Conservation (phyloP, 2,329 filamentous ascomycete species). For the Colletotrichum sp. region DNA sequence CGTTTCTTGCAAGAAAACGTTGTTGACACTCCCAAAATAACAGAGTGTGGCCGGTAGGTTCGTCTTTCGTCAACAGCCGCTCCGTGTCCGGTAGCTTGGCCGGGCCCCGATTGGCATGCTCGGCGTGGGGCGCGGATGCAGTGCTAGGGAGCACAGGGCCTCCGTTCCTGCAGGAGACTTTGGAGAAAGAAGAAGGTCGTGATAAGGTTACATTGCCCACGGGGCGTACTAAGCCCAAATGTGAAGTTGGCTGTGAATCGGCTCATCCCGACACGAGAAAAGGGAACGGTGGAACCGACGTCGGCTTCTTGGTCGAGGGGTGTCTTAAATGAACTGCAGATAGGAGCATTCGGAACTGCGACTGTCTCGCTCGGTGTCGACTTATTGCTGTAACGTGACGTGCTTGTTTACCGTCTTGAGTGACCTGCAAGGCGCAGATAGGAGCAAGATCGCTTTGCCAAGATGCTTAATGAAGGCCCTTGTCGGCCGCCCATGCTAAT, state of each 20-base stretch:
- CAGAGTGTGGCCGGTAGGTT: not conserved
- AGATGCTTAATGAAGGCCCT: not conserved
- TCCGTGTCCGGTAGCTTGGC: not conserved
- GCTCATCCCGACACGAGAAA: not conserved
- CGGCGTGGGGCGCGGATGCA: not conserved
- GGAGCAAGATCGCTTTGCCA: not conserved
- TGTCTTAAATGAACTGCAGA: not conserved
- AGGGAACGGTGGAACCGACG: not conserved
- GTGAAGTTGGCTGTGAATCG: not conserved
- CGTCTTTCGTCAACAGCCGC: not conserved
- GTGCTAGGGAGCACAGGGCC: not conserved
- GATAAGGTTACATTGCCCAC: not conserved
- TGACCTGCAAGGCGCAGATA: not conserved
- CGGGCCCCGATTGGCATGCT: not conserved
- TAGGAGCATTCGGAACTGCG: not conserved
- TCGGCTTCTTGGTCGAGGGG: not conserved
- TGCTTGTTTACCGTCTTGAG: not conserved
- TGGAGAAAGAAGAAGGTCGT: not conserved
- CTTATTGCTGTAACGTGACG: not conserved
- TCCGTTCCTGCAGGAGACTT: not conserved
- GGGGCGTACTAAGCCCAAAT: not conserved
- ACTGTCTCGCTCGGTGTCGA: not conserved
- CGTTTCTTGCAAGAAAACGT: not conserved
- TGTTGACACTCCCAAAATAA: not conserved
- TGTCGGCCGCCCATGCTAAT: not conserved